Evolutionary conservation across 768 basidiomycete genomes (phyloP), one percentile per base, ranked within the genome.

Genomic region (Glaciozyma antarctica): DNA sequence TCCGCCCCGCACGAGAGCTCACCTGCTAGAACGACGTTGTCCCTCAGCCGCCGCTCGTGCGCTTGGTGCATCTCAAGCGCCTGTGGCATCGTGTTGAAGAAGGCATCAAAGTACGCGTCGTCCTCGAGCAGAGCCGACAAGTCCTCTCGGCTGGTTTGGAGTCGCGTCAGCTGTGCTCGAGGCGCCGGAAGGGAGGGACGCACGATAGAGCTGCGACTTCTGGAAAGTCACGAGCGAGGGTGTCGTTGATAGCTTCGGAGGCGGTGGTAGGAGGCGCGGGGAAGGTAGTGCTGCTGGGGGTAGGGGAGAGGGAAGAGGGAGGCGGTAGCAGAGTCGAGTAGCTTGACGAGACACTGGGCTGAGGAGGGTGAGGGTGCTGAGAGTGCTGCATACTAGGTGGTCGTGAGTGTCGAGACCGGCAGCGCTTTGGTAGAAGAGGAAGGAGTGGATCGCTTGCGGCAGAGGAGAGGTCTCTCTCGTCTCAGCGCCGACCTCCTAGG

Each of bases 1-100:
- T 30, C n/a, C n/a, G n/a, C n/a, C n/a, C n/a, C n/a, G n/a, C 55
- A 17, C 22, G n/a, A 1, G 21, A 54, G 79, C 90, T 71, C 72
- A 93, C 91, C 81, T 17, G 92, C 90, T 58, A 97, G 85, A 12
- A 84, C 81, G 72, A 91, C 87, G 71, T 97, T 95, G 45, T 90
- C 89, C 75, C 81, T 79, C 10, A 88, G 87, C 1, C 94, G 81
- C 68, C 87, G 86, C 16, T 86, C 80, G 72, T 92, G 88, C 1
- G 84, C 82, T 66, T 84, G 81, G 69, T 91, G 86, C 64, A 91
- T 79, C 21, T 81, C 80, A 73, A 86, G 86, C 48, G 94, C 89
- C 32, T 81, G 80, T 3, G 84, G 79, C 15, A 94, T 77, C 1
- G 88, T 84, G 76, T 92, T 87, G 68, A 98, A 86, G 67, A 88